Conservation (phyloP, 768 basidiomycete species). For the Suillus lakei region DNA sequence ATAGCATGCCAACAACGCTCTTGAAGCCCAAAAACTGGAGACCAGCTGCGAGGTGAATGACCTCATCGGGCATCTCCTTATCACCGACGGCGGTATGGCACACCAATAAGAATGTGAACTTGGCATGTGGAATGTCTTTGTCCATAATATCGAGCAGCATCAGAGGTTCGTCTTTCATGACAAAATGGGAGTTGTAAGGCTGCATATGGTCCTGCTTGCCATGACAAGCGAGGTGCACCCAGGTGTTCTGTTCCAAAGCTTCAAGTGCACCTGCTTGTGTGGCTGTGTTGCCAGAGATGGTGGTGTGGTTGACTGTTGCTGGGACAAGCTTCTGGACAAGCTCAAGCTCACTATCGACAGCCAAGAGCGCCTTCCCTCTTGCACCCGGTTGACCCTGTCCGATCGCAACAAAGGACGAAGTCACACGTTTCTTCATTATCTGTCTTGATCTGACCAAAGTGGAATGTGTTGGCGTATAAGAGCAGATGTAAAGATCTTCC, state of each 20-base stretch:
- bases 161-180: not conserved
- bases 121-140: not conserved
- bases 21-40: constrained; percentile 25
- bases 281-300: not conserved
- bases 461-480: constrained; percentile 14
- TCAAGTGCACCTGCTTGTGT: constrained; percentile 1
- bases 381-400: constrained; percentile 8
- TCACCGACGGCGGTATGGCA: constrained; percentile 28
- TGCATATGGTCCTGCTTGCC: constrained; percentile 10
- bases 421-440: not conserved
- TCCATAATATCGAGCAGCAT: constrained; percentile 11
- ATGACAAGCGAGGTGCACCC: constrained; percentile 28
- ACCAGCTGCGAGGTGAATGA: constrained; percentile 27
- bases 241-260: constrained; percentile 7
- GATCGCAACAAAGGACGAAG: constrained; percentile 4
- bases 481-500: constrained; percentile 12
- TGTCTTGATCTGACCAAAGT: constrained; percentile 13
- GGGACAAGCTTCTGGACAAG: constrained; percentile 24
- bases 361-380: not conserved
- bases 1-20: constrained; percentile 29
- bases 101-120: constrained; percentile 22
- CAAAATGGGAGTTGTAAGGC: constrained; percentile 16
- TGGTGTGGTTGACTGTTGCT: not conserved
- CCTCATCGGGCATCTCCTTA: constrained; percentile 20
- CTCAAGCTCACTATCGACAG: constrained; percentile 11